These are phyloP conservation scores for Colletotrichum gigasporum DNA, from an alignment of 2,329 filamentous ascomycete genomes.

Conservation along the genomic window DNA sequence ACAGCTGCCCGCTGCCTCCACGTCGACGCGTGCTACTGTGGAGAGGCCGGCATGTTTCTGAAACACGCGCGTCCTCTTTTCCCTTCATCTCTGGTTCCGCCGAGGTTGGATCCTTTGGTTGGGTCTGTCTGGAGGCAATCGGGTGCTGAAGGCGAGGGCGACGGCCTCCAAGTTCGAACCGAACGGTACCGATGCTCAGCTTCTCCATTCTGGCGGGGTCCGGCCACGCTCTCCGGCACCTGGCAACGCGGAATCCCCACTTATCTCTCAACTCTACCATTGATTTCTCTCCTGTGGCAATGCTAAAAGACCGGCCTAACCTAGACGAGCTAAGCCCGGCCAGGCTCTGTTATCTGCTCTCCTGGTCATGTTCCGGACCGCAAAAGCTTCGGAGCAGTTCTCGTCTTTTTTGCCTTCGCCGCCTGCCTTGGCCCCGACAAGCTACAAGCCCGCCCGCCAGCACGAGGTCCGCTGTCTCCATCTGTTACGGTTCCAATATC, in stretches of 20 bases:
- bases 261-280: not conserved
- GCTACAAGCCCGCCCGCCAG: not conserved
- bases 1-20: slow-evolving; percentile 10
- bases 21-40: slow-evolving; percentile 26
- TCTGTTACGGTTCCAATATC: slow-evolving; percentile 4
- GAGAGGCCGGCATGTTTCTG: slow-evolving; percentile 23
- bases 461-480: slow-evolving; percentile 6
- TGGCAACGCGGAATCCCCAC: not conserved
- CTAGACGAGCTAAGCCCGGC: too few relatives aligned
- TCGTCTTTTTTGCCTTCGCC: slow-evolving; percentile 11
- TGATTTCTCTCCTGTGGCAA: too few relatives aligned
- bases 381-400: too few relatives aligned
- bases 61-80: slow-evolving; percentile 25
- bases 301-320: too few relatives aligned
- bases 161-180: not conserved
- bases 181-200: not conserved
- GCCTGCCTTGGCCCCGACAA: too few relatives aligned
- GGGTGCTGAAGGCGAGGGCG: slow-evolving; percentile 7
- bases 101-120: slow-evolving; percentile 11
- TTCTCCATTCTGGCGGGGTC: not conserved
- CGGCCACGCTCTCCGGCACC: not conserved
- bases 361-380: too few relatives aligned
- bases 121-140: slow-evolving; percentile 1
- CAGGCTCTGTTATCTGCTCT: too few relatives aligned
- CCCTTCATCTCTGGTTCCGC: slow-evolving; percentile 11